Base-by-base conservation (phyloP, 768 basidiomycete genomes). In the Tricholoma terreum region DNA sequence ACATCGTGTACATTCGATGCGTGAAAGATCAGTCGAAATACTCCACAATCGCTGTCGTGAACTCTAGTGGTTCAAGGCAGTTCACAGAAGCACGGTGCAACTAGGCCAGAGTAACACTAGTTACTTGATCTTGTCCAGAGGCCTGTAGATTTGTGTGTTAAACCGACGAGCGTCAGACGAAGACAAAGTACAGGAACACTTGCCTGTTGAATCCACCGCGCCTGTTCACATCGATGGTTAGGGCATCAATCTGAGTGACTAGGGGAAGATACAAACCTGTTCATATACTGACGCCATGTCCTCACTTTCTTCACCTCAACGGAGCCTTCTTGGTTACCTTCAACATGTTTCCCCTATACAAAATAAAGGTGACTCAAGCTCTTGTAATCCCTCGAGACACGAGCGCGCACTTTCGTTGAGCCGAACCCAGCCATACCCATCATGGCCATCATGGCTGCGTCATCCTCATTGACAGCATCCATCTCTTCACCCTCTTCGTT, bases 251-350 rank as follows among this genome's bases (percentile, higher is more conserved):
- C 54, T 33, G 45, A 11, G 43, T 22, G 19, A 7, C 14, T 14
- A 21, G 48, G 22, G n/a, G 11, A n/a, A 59, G n/a, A 34, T 40
- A 58, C 80, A 49, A 64, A 86, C 85, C 94, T 83, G 71, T 98
- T 98, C 96, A 99, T 99, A 72, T 99, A 99, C 73, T 98, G 96
- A 61, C 94, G 80, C 95, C 94, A 96, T 22, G 92, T 95, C 58
- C 93, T 79, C 56, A 83, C 83, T 75, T 92, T 94, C 80, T 90
- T 94, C 63, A 89, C 72, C 54, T 83, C 71, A 34, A 77, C 80
- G 35, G 58, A 65, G 43, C 87, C 89, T 59, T 89, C 87, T 72
- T 95, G 89, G 58, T 96, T 94, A 21, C 93, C 91, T 35, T 81
- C 77, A 34, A 94, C 90, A 48, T 79, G 82, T 66, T 90, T 90